A percentile compares a stretch with the other conserved stretches of the same genome.
These are phyloP conservation scores for Geopyxis carbonaria DNA, from an alignment of 495 filamentous ascomycete species.

Conservation along the genomic window DNA sequence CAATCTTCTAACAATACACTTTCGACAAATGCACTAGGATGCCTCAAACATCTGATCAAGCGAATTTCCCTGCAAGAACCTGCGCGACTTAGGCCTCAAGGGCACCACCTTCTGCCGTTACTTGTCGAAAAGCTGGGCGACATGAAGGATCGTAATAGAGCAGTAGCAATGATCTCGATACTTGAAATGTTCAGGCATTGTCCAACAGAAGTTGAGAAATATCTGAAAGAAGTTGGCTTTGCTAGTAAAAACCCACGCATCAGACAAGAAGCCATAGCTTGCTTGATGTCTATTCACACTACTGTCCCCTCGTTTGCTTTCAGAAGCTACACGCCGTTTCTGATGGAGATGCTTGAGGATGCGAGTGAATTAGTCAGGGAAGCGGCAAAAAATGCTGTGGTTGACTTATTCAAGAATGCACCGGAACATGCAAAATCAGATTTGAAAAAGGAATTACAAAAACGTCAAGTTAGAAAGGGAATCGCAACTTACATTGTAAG, in stretches of 20 bases:
- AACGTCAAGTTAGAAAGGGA: slow-evolving; percentile 62
- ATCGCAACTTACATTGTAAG: slow-evolving; percentile 64
- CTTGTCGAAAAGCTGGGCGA: slow-evolving; percentile 79
- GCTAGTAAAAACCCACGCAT: slow-evolving; percentile 61
- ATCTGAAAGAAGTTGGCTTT: slow-evolving; percentile 61
- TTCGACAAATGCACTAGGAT: slow-evolving; percentile 38
- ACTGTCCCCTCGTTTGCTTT: slow-evolving; percentile 40
- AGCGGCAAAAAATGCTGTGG: slow-evolving; percentile 57
- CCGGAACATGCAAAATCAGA: slow-evolving; percentile 73
- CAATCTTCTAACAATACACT: slow-evolving; percentile 20
- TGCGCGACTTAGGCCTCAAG: slow-evolving; percentile 45
- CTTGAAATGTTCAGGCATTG: slow-evolving; percentile 53
- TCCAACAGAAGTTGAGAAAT: slow-evolving; percentile 55
- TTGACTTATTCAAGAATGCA: slow-evolving; percentile 73
- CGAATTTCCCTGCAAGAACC: slow-evolving; percentile 68
- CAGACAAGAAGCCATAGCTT: slow-evolving; percentile 68
- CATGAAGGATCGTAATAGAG: slow-evolving; percentile 62
- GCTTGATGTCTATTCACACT: slow-evolving; percentile 48
- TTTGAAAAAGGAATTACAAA: slow-evolving; percentile 62
- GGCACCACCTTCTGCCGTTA: slow-evolving; percentile 47
- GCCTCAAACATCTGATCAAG: slow-evolving; percentile 67
- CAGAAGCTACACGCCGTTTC: slow-evolving; percentile 56
- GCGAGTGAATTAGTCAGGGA: slow-evolving; percentile 75
- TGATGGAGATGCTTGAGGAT: slow-evolving; percentile 79
- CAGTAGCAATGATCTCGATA: slow-evolving; percentile 52